phyloP scores from a whole-genome alignment of 495 filamentous ascomycete genomes.

The Pyronema domesticum region DNA sequence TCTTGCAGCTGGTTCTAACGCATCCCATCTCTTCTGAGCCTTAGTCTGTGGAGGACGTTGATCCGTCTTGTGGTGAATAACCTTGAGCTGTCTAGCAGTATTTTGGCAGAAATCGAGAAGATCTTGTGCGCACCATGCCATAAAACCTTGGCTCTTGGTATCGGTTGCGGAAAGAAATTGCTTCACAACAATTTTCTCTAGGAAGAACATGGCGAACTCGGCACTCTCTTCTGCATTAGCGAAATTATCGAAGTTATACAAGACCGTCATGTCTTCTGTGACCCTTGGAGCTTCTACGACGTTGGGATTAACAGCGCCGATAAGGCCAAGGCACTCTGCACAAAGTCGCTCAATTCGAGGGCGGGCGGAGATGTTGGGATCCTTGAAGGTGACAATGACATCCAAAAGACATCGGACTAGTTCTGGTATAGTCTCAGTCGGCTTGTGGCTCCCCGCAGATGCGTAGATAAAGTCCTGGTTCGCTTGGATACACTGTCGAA shows the following conservation, averaged over 20 bases:
- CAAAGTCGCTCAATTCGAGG: slow-evolving; percentile 48
- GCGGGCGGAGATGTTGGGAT: slow-evolving; percentile 33
- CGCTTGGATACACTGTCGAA: slow-evolving; percentile 48
- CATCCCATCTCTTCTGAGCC: slow-evolving; percentile 47
- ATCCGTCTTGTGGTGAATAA: slow-evolving; percentile 18
- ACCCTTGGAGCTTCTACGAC: slow-evolving; percentile 62
- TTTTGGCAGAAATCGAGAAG: slow-evolving; percentile 43
- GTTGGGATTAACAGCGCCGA: slow-evolving; percentile 85
- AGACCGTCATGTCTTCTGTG: slow-evolving; percentile 59
- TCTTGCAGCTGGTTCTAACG: slow-evolving; percentile 52
- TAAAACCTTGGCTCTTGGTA: slow-evolving; percentile 67
- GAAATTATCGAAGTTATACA: slow-evolving; percentile 52
- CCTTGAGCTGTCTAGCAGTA: slow-evolving; percentile 1
- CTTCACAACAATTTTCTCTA: slow-evolving; percentile 75
- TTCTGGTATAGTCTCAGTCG: slow-evolving; percentile 50
- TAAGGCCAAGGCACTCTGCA: slow-evolving; percentile 61
- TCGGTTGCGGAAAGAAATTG: slow-evolving; percentile 79
- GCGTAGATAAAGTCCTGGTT: slow-evolving; percentile 70
- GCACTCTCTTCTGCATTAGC: slow-evolving; percentile 57
- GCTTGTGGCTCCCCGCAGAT: slow-evolving; percentile 69
- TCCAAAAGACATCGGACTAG: slow-evolving; percentile 66
- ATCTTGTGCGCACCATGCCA: slow-evolving; percentile 87
- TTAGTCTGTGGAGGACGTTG: slow-evolving; percentile 29
- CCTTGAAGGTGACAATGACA: slow-evolving; percentile 60
- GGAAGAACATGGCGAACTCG: slow-evolving; percentile 67